Base-by-base conservation (phyloP, 2,329 filamentous ascomycete genomes). In the Epichloe brachyelytri region DNA sequence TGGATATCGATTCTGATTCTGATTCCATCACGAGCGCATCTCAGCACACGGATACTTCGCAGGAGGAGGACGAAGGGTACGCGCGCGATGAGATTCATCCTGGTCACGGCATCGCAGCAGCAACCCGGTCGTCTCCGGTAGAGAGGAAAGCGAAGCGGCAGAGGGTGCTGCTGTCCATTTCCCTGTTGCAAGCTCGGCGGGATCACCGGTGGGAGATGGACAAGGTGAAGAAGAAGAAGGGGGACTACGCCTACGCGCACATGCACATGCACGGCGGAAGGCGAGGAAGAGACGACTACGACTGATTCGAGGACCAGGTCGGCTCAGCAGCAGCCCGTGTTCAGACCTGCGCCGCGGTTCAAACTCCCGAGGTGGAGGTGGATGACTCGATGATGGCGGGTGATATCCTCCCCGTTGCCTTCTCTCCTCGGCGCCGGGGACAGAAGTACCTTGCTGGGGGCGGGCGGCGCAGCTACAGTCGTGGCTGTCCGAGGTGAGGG, bases 401-500 rank as follows among this genome's bases (percentile, higher is more conserved):
- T 12, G 53, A 60, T 33, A 57, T 60, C 7, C 52, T 63, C 15
- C 59, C 63, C 3, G 51, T 56, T 8, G 58, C 60, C 15, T 68
- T 70, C 43, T 68, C 68, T 2, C 68, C 68, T 2, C 68, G 65
- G 51, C 63, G 63, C 1, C 60, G 66, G 38, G 66, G 67, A 15
- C 60, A 54, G 12, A 64, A 58, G 49, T 72, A 70, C 33, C 20
- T 70, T 0, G 48, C 64, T 4, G 63, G 65, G 70, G 70, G 0
- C 57, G 71, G 20, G 69, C 70, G 1, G 64, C 68, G 2, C 62
- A 63, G 43, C 58, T 72, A 6, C 70, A 72, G 53, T 63, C 64
- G 14, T 69, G 68, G 66, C 59, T 72, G 10, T 69, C 70, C 0
- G 67, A 71, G 20, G 61, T 71, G 22, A 69, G 65, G 64, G 11